A percentile compares a stretch with the other conserved stretches of the same genome.
phyloP scores from a whole-genome alignment of 352 stramenopile species.

The Pythium biforme region DNA sequence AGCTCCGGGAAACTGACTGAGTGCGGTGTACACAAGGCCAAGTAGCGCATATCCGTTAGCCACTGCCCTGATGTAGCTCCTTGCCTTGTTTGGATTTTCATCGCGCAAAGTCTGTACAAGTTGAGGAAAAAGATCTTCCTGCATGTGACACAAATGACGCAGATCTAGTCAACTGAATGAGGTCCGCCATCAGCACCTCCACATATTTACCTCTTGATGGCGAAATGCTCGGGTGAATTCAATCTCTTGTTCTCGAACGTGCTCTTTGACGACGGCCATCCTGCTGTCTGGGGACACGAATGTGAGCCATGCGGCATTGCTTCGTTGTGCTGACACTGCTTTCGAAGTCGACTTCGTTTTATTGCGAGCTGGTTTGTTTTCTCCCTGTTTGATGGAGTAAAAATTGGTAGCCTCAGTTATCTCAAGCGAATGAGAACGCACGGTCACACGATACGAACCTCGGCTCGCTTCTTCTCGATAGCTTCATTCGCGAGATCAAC shows the following conservation, averaged over 20 bases:
- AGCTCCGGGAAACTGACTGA: constrained; percentile 39
- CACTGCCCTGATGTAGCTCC: constrained; percentile 56
- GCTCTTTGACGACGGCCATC: constrained; percentile 38
- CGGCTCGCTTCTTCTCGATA: constrained; percentile 35
- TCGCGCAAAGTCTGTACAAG: constrained; percentile 55
- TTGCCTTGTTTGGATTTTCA: constrained; percentile 51
- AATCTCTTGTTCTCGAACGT: constrained; percentile 37
- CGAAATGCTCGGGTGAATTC: constrained; percentile 42
- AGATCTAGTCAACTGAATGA: too few relatives aligned
- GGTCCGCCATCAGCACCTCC: too few relatives aligned
- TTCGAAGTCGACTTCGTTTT: constrained; percentile 25
- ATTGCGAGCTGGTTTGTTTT: constrained; percentile 21
- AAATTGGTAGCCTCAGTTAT: too few relatives aligned
- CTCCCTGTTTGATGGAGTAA: background rate
- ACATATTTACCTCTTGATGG: constrained; percentile 39
- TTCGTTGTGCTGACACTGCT: background rate
- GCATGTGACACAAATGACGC: too few relatives aligned
- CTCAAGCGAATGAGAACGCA: too few relatives aligned
- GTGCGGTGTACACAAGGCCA: constrained; percentile 36
- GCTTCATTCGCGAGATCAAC: constrained; percentile 49
- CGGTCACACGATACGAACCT: constrained; percentile 34
- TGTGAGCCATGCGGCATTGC: constrained; percentile 45
- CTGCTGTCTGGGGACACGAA: constrained; percentile 41
- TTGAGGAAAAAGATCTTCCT: constrained; percentile 60
- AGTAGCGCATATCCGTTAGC: constrained; percentile 42